phyloP scores from a whole-genome alignment of 371 early-diverging fungal genomes.

The Vavraia culicis region DNA sequence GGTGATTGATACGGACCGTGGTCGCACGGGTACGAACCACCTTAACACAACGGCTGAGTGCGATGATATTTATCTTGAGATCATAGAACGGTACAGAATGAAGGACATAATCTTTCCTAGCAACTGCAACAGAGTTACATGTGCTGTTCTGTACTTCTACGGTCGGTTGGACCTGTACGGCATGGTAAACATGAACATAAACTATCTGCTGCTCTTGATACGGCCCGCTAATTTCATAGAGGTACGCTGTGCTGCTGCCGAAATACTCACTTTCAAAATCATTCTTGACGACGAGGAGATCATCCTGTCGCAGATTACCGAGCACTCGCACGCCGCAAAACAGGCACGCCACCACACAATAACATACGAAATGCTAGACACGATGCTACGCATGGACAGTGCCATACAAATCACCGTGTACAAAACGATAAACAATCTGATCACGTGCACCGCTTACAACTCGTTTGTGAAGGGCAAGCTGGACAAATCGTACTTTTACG shows the following conservation, averaged over 20 bases:
- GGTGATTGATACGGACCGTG: constrained; percentile 1
- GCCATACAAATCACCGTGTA: too few species aligned
- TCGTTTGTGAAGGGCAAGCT: too few species aligned
- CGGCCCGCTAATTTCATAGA: constrained; percentile 33
- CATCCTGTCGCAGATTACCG: too few species aligned
- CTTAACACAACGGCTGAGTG: background rate
- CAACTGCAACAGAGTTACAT: constrained; percentile 37
- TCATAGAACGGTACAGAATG: constrained; percentile 39
- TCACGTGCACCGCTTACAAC: too few species aligned
- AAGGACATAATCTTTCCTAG: constrained; percentile 43
- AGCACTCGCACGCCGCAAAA: too few species aligned
- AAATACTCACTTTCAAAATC: constrained; percentile 1
- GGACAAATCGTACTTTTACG: too few species aligned
- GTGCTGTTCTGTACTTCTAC: constrained; percentile 27
- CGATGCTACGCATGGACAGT: too few species aligned
- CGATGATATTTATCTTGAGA: background rate
- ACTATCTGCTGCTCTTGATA: constrained; percentile 21
- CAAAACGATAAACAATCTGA: too few species aligned
- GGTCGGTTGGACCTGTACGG: constrained; percentile 32
- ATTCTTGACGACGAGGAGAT: too few species aligned
- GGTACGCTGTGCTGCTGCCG: constrained; percentile 39
- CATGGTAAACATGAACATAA: constrained; percentile 17
- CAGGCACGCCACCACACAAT: too few species aligned
- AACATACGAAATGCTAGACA: too few species aligned
- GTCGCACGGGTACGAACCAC: background rate